phyloP scores from a whole-genome alignment of 2,329 filamentous ascomycete species.

The Fusarium tuaranense region DNA sequence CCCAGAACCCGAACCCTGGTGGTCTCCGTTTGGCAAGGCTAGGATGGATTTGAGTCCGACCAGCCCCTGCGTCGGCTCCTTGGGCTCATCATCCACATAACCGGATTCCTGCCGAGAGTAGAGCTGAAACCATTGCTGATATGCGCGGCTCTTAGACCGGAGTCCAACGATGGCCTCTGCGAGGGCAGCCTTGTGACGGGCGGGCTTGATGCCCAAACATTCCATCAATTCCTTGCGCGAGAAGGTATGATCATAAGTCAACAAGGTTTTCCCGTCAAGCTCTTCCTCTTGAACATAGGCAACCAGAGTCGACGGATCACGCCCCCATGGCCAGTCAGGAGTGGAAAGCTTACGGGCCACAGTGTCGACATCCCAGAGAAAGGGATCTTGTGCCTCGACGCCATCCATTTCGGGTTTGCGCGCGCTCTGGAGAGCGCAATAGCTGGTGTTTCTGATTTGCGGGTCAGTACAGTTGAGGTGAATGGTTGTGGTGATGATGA shows the following conservation, averaged over 20 bases:
- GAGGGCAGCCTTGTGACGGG: constrained; percentile 70
- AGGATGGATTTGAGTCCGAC: not conserved
- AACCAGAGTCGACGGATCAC: constrained; percentile 64
- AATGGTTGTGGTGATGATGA: not conserved
- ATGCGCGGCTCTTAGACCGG: constrained; percentile 63
- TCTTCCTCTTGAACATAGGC: constrained; percentile 68
- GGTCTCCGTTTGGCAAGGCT: not conserved
- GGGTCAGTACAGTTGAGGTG: not conserved
- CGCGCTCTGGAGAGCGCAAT: constrained; percentile 7
- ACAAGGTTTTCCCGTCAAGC: constrained; percentile 73
- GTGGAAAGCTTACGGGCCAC: constrained; percentile 76
- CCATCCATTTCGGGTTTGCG: constrained; percentile 42
- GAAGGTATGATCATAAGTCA: constrained; percentile 66
- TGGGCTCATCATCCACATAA: constrained; percentile 20
- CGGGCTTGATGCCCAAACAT: constrained; percentile 67
- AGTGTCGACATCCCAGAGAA: constrained; percentile 76
- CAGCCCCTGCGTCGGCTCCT: not conserved
- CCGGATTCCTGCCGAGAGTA: constrained; percentile 35
- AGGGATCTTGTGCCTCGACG: constrained; percentile 69
- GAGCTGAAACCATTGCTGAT: constrained; percentile 49
- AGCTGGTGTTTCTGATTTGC: constrained; percentile 4
- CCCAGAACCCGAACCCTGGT: not conserved
- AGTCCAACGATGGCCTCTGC: constrained; percentile 69
- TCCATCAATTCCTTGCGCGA: constrained; percentile 62
- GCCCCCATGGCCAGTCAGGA: constrained; percentile 61